A percentile compares a stretch with the other conserved stretches of the same genome.
Evolutionary conservation across 1,284 basidiomycete species (phyloP).

Genomic region (Ustilago curta): DNA sequence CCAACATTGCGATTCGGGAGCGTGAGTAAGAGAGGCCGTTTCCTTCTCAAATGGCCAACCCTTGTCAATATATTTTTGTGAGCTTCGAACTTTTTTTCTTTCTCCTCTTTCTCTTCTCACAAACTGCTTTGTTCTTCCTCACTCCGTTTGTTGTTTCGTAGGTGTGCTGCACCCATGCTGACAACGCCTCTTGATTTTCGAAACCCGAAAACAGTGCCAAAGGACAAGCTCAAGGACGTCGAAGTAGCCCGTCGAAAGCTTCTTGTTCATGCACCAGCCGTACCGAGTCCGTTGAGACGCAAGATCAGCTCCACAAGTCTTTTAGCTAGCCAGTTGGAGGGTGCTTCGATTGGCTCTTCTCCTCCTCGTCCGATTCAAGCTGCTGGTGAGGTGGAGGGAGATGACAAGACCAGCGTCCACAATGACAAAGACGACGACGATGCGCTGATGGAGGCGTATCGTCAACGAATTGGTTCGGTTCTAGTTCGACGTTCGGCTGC

Average conservation of each 20-base stretch:
- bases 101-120: slow-evolving; percentile 57
- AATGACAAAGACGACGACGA: background rate
- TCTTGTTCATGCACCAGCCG: slow-evolving; percentile 41
- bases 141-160: no score
- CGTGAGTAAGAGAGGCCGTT: slow-evolving; percentile 42
- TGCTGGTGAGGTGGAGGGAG: background rate
- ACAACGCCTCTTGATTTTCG: background rate
- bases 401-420: background rate
- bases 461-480: slow-evolving; percentile 12
- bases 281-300: slow-evolving; percentile 40
- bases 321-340: slow-evolving; percentile 20
- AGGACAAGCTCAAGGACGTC: slow-evolving; percentile 21
- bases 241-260: slow-evolving; percentile 30
- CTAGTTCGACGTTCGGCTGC: slow-evolving; percentile 11
- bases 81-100: slow-evolving; percentile 61
- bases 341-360: slow-evolving; percentile 12
- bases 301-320: slow-evolving; percentile 22
- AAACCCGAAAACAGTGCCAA: slow-evolving; percentile 18
- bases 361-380: background rate
- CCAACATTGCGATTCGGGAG: slow-evolving; percentile 41
- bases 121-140: slow-evolving; percentile 58
- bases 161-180: no score
- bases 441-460: slow-evolving; percentile 11
- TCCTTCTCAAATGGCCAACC: background rate
- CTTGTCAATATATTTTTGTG: slow-evolving; percentile 49